Base-by-base conservation (phyloP, 2,329 filamentous ascomycete species). In the Periconia sp. region DNA sequence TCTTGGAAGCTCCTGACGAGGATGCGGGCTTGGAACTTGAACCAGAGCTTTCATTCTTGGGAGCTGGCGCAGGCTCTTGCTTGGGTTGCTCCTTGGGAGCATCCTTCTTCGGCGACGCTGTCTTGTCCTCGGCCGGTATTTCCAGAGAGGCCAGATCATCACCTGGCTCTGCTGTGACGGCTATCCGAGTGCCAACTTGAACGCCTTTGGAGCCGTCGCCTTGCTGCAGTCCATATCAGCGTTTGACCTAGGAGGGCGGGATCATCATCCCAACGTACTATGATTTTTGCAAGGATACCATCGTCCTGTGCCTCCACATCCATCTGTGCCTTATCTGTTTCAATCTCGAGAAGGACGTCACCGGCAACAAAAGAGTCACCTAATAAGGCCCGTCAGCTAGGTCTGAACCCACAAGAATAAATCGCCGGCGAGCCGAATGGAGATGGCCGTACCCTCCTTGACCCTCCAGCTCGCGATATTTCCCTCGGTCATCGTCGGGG, bases 291-390 rank as follows among this genome's bases (percentile, higher is more conserved):
- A 74, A 96, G 77, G 63, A 93, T 80, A 41, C 92, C 91, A 70
- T 95, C 91, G 43, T 96, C 91, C 77, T 94, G 91, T 41, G 91
- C 91, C 79, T 96, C 92, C 23, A 96, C 91, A 65, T 96, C 92
- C 91, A 96, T 96, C 52, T 90, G 90, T 52, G 91, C 91, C 81
- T 96, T 96, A 76, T 96, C 91, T 54, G 91, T 96, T 79, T 96
- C 91, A 72, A 96, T 94, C 77, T 96, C 91, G 55, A 96, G 85
- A 48, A 96, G 82, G 31, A 96, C 90, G 74, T 96, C 91, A 62
- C 91, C 91, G 53, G 91, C 89, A 47, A 84, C 81, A 75, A 91
- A 96, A 48, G 85, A 82, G 63, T 94, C 90, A 71, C 91, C 78
- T 80, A 51, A 11, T 18, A 19, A 40, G 11, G 15, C 13, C 11